Evolutionary conservation across 768 basidiomycete genomes (phyloP).

Genomic region (Russula olivacea): DNA sequence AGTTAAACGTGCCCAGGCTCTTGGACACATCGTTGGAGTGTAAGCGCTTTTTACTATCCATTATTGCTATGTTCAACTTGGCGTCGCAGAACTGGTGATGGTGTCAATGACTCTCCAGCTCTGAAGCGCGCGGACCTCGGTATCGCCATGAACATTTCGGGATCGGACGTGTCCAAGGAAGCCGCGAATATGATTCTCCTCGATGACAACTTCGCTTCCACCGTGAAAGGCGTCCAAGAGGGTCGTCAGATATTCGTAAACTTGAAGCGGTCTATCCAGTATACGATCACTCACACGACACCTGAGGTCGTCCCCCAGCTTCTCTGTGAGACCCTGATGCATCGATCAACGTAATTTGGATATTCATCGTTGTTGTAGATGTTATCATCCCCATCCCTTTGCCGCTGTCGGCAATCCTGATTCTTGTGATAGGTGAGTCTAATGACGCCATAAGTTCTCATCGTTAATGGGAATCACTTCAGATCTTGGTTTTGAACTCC

Average conservation of each 20-base stretch:
- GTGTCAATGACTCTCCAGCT: constrained; percentile 68
- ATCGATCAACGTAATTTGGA: background rate
- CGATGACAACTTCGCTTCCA: constrained; percentile 68
- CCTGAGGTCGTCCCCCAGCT: constrained; percentile 67
- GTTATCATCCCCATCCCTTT: constrained; percentile 64
- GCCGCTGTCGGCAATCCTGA: constrained; percentile 61
- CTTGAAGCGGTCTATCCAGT: constrained; percentile 65
- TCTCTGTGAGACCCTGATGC: constrained; percentile 40
- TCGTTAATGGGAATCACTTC: background rate
- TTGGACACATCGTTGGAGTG: constrained; percentile 70
- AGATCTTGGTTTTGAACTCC: constrained; percentile 71
- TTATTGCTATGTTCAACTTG: constrained; percentile 4
- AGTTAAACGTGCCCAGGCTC: constrained; percentile 67
- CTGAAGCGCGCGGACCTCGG: constrained; percentile 68
- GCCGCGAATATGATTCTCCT: constrained; percentile 71
- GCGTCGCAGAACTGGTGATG: constrained; percentile 53
- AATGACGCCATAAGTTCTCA: background rate
- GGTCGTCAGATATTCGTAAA: constrained; percentile 67
- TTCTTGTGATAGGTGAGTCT: constrained; percentile 57
- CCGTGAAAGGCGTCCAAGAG: constrained; percentile 65
- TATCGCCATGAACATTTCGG: constrained; percentile 71
- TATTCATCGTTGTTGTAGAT: constrained; percentile 34
- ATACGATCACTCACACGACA: constrained; percentile 61
- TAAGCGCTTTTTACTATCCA: constrained; percentile 33
- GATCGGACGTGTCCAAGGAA: constrained; percentile 69